Conservation (phyloP, 345 rosid genomes). For the Populus nigra region DNA sequence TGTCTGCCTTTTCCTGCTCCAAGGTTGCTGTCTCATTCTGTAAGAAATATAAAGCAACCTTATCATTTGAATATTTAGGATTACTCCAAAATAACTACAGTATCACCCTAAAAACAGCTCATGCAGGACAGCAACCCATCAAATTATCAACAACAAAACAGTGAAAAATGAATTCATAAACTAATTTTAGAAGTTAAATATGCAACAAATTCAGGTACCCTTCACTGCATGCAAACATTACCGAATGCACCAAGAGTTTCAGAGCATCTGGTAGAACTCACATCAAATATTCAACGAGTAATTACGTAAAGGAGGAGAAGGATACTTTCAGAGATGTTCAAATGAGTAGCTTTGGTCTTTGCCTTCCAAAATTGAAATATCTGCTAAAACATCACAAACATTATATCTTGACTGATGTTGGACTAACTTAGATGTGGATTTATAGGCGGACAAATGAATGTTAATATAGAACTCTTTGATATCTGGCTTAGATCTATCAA, state of each 20-base stretch:
- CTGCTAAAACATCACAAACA: background rate
- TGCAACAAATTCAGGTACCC: background rate
- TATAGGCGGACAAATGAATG: background rate
- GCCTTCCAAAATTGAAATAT: background rate
- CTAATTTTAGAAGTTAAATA: background rate
- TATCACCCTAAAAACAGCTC: no score
- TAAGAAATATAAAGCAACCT: background rate
- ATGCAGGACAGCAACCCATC: background rate
- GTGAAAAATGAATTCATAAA: background rate
- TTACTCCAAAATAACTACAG: background rate
- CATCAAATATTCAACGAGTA: background rate
- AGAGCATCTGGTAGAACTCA: background rate
- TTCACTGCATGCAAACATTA: background rate
- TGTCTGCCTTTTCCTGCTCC: slow-evolving; percentile 71
- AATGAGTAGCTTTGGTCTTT: background rate
- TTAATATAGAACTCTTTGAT: background rate
- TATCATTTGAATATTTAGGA: background rate
- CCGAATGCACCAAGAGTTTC: background rate
- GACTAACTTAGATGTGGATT: background rate
- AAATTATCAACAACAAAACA: background rate
- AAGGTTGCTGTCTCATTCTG: slow-evolving; percentile 60
- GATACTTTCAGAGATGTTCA: background rate
- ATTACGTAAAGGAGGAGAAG: background rate
- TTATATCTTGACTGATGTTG: background rate
- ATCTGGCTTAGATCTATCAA: background rate